Base-by-base conservation (phyloP, 306 rosid species). In the Delonix regia region DNA sequence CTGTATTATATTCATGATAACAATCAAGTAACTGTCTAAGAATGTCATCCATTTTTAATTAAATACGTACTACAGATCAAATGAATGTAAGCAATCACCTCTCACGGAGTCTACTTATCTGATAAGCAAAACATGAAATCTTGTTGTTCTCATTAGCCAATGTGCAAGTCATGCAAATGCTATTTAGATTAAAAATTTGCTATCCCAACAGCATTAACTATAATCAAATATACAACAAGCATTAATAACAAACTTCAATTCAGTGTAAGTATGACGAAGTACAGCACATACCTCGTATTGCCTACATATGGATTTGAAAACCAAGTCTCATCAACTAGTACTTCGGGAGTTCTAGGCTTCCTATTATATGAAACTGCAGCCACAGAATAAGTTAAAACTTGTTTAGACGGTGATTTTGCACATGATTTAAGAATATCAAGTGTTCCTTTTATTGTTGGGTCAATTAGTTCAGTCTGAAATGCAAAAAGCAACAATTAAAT, bases 341-440 rank as follows among this genome's bases (percentile, higher is more conserved):
- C 51, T 0, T 72, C 77, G 21, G 77, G 66, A 21, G 65, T 72
- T 15, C 4, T 27, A 11, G 66, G 77, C 30, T 10, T 72, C 6
- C 51, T 49, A 53, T 39, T 55, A 21, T 5, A 41, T 2, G 15
- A 9, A 34, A 72, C 52, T 6, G 77, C 19, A n/a, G 51, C 77
- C 0, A 36, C 10, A 25, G 77, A 72, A 72, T 65, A 72, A 0
- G 77, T 72, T 36, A 72, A 34, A 34, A 72, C 66, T 72, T 52
- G 48, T 53, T 53, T 72, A 53, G 48, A 21, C 11, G 63, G 10
- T 9, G 65, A 34, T 22, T 72, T 72, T 13, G 77, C 65, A 72
- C 77, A 72, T 41, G 77, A 72, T 42, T 41, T 72, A 13, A 72
- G 77, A 53, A 72, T 44, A 53, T 72, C 53, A 4, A 72, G 51